These are phyloP conservation scores for Cyberlindnera euphorbiae DNA, from an alignment of 805 yeast genomes.

Conservation along the genomic window DNA sequence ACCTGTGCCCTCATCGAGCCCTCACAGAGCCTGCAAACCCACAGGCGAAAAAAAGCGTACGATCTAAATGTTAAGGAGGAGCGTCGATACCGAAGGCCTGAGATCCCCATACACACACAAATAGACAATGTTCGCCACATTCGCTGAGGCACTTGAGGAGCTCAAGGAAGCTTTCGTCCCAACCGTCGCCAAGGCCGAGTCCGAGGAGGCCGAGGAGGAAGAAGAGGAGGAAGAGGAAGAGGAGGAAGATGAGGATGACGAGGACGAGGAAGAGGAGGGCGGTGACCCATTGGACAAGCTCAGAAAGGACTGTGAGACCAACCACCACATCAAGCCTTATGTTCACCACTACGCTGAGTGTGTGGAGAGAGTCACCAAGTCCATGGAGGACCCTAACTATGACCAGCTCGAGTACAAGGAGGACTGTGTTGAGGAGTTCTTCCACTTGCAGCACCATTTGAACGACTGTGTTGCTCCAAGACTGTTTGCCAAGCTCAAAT, in stretches of 20 bases:
- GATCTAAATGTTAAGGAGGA: conserved; percentile 13
- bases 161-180: conserved; percentile 78
- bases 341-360: conserved; percentile 93
- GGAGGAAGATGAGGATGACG: conserved; percentile 57
- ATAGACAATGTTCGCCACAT: conserved; percentile 31
- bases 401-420: conserved; percentile 80
- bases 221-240: conserved; percentile 33
- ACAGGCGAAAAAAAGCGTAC: conserved; percentile 14
- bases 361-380: conserved; percentile 89
- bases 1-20: no score
- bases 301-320: conserved; percentile 63
- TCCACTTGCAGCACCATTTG: conserved; percentile 92
- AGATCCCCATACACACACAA: conserved; percentile 1
- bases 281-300: conserved; percentile 62
- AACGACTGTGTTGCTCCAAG: conserved; percentile 91
- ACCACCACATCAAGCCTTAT: conserved; percentile 62
- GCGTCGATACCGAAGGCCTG: no score
- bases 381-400: conserved; percentile 78
- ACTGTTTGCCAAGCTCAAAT: conserved; percentile 81
- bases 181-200: conserved; percentile 68
- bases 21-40: conserved; percentile 21
- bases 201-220: conserved; percentile 18
- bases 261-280: conserved; percentile 67
- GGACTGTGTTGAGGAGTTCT: conserved; percentile 97
- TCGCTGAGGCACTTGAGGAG: conserved; percentile 46